Conservation (phyloP, 495 filamentous ascomycete species). For the Podospora comata region DNA sequence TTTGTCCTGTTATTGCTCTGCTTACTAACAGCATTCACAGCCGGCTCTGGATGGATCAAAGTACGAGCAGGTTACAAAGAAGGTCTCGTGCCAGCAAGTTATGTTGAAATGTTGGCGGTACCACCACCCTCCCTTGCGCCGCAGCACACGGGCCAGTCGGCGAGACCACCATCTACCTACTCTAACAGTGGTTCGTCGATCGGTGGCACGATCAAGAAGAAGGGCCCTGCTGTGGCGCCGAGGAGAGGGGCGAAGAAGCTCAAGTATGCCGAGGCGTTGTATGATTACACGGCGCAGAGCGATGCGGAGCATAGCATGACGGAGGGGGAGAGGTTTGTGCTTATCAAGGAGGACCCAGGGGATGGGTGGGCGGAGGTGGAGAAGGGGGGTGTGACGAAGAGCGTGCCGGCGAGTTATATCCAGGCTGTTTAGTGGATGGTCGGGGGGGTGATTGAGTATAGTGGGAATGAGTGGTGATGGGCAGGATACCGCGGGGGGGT, state of each 20-base stretch:
- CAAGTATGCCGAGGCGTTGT: constrained; percentile 90
- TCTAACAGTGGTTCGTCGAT: constrained; percentile 77
- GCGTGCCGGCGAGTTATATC: constrained; percentile 91
- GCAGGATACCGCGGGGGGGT: not conserved
- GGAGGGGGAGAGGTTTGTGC: constrained; percentile 87
- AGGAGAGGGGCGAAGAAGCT: constrained; percentile 90
- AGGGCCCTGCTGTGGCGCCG: constrained; percentile 90
- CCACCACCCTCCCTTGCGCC: constrained; percentile 57
- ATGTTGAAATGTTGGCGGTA: constrained; percentile 47
- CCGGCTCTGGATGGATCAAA: constrained; percentile 87
- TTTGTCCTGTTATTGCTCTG: not conserved
- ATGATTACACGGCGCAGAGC: constrained; percentile 83
- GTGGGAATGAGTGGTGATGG: not conserved
- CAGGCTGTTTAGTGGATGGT: constrained; percentile 56
- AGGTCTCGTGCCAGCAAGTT: constrained; percentile 83
- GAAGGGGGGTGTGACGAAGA: constrained; percentile 81
- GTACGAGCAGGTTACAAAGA: constrained; percentile 65
- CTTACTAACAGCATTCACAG: constrained; percentile 43
- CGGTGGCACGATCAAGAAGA: constrained; percentile 69
- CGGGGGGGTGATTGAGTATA: not conserved
- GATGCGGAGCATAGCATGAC: constrained; percentile 84
- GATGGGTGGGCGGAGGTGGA: constrained; percentile 98
- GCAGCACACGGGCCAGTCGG: constrained; percentile 51
- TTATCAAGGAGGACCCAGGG: constrained; percentile 77
- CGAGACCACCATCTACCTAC: constrained; percentile 63